These are phyloP conservation scores for Nevesoporus exiguus DNA, from an alignment of 768 basidiomycete genomes.

Conservation along the genomic window DNA sequence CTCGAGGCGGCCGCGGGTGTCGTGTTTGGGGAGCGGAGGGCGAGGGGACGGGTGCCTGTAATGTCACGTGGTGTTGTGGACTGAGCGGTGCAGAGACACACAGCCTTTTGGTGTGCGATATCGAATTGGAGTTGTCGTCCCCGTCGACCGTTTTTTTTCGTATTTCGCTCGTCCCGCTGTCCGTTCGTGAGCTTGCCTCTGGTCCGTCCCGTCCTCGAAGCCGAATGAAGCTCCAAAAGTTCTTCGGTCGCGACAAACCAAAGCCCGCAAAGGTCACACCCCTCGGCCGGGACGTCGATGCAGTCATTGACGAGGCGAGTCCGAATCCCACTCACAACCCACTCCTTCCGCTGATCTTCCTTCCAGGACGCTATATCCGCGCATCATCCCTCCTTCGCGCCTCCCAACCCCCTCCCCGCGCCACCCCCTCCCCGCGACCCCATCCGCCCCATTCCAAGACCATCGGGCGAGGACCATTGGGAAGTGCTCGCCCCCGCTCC, in stretches of 20 bases:
- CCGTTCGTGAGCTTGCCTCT: not conserved
- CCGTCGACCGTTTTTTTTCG: not conserved
- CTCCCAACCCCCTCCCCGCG: not conserved
- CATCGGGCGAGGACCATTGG: constrained; percentile 45
- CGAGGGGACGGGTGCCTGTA: constrained; percentile 15
- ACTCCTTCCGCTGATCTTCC: not conserved
- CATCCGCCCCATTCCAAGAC: constrained; percentile 27
- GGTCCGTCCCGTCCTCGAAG: no score
- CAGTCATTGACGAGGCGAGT: constrained; percentile 31
- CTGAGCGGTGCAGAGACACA: constrained; percentile 13
- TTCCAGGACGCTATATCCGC: constrained; percentile 24
- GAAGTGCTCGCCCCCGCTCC: constrained; percentile 36
- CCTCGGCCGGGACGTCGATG: constrained; percentile 22
- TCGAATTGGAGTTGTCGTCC: not conserved
- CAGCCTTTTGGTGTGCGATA: constrained; percentile 21
- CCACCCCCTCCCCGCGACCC: constrained; percentile 8
- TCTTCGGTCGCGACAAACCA: constrained; percentile 52
- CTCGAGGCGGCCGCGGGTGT: constrained; percentile 43
- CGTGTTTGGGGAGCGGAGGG: constrained; percentile 38
- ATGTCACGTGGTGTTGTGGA: constrained; percentile 19
- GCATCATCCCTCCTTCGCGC: constrained; percentile 19
- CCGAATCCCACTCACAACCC: not conserved
- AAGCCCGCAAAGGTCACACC: constrained; percentile 35
- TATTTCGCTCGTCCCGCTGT: not conserved
- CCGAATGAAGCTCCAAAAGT: constrained; percentile 52